Percentiles rank a stretch among this genome's conserved stretches.
Conservation (phyloP, 805 yeast species). For the Saccharomycopsis microspora region DNA sequence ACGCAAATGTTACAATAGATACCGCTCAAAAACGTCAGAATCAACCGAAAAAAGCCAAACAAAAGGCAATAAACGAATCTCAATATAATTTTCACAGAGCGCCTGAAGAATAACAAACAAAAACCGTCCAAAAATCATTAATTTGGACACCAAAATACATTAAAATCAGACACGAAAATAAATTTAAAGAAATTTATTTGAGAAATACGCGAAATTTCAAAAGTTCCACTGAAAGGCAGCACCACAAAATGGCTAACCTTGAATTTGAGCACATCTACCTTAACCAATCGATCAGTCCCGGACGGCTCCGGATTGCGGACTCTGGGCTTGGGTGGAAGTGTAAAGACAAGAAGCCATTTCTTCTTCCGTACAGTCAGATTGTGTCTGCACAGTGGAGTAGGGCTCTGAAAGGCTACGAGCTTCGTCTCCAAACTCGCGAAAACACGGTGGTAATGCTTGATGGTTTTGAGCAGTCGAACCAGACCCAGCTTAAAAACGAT, state of each 20-base stretch:
- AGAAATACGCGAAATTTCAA: too few relatives aligned
- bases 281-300: conserved; percentile 74
- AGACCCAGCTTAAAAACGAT: conserved; percentile 70
- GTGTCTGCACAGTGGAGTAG: conserved; percentile 81
- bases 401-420: conserved; percentile 85
- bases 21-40: too few relatives aligned
- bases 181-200: too few relatives aligned
- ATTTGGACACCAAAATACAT: too few relatives aligned
- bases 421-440: conserved; percentile 80
- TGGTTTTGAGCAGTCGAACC: conserved; percentile 84
- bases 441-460: conserved; percentile 80
- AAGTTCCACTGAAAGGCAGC: too few relatives aligned
- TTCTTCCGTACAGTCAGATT: conserved; percentile 80
- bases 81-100: too few relatives aligned
- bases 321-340: conserved; percentile 98
- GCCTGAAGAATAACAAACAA: too few relatives aligned
- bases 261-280: conserved; percentile 88
- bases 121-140: too few relatives aligned
- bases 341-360: conserved; percentile 57
- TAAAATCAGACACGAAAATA: too few relatives aligned
- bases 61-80: too few relatives aligned
- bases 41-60: too few relatives aligned
- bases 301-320: conserved; percentile 89
- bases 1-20: too few relatives aligned
- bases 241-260: conserved; percentile 24